These are phyloP conservation scores for Alternaria ventricosa DNA, from an alignment of 2,329 filamentous ascomycete genomes.

Conservation along the genomic window DNA sequence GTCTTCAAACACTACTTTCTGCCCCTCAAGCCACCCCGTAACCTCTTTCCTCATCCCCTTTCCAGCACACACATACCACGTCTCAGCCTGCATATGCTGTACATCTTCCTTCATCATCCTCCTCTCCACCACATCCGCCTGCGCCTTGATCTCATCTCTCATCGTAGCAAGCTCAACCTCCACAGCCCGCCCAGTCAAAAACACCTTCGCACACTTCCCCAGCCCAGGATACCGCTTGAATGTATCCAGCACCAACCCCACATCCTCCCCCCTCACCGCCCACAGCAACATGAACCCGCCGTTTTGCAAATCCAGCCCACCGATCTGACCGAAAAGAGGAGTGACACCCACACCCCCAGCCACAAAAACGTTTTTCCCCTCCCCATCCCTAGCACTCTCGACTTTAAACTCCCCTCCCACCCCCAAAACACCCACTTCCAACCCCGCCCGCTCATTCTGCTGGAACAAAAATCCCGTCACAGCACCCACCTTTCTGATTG, in stretches of 20 bases:
- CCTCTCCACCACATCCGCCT: constrained; percentile 50
- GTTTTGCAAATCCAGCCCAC: constrained; percentile 23
- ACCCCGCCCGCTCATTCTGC: constrained; percentile 57
- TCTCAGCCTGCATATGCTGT: constrained; percentile 43
- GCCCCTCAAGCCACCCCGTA: constrained; percentile 56
- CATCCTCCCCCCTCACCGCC: constrained; percentile 68
- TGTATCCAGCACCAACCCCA: constrained; percentile 66
- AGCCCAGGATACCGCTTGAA: constrained; percentile 63
- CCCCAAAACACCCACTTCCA: constrained; percentile 73
- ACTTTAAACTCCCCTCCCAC: constrained; percentile 72
- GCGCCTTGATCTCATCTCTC: constrained; percentile 40
- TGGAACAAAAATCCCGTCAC: constrained; percentile 71
- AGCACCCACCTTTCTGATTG: constrained; percentile 70
- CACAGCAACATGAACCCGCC: constrained; percentile 66
- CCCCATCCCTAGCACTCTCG: constrained; percentile 27
- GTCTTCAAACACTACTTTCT: constrained; percentile 58
- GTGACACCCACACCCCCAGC: constrained; percentile 86
- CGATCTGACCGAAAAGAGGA: constrained; percentile 74
- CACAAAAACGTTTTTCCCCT: constrained; percentile 64
- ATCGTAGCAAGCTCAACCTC: constrained; percentile 32
- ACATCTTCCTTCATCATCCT: constrained; percentile 58
- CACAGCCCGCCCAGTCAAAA: constrained; percentile 63
- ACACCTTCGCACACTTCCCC: constrained; percentile 62
- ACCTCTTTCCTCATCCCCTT: constrained; percentile 57
- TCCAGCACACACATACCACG: constrained; percentile 68